Evolutionary conservation across 768 basidiomycete species (phyloP), one percentile per base, ranked within the genome.

Genomic region (Fibroporia radiculosa): DNA sequence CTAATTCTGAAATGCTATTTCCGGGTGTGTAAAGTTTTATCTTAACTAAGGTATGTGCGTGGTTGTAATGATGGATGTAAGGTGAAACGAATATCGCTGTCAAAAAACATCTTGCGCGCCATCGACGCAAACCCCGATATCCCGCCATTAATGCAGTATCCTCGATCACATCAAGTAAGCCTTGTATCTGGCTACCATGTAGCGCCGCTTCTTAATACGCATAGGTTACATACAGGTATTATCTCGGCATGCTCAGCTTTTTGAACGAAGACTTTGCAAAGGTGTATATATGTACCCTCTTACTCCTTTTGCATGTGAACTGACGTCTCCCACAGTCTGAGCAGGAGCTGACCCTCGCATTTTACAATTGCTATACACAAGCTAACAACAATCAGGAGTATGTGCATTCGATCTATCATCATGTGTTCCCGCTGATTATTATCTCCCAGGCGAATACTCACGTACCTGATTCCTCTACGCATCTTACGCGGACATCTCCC

Each of bases 1-100:
- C 69, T 95, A 40, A 82, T 93, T 44, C 67, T 99, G 62, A 98
- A 98, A 63, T 86, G 81, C 38, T 98, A 98, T 67, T 97, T 98
- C 73, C 81, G 83, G 54, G 93, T 80, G 64, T 62, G 84, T 71
- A 23, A 26, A 31, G 36, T 18, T 29, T 34, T 29, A 18, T 45
- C 2, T 27, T 25, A 35, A 20, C 26, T 22, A 41, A 3, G 13
- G 35, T 23, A 3, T 10, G 19, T 13, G 19, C 26, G 24, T 26
- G 13, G n/a, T 41, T 7, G 31, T 47, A 11, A 25, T n/a, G 37
- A 25, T 12, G 12, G 43, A 41, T n/a, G 20, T 26, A 56, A 95
- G 93, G 80, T 97, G 40, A 88, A 89, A 64, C 77, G 86, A 45
- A 93, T 96, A 61, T 88, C 90, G 1, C 69, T 98, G 13, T 83